Evolutionary conservation across 2,329 filamentous ascomycete species (phyloP), one percentile per base, ranked within the genome.

Genomic region (Polytolypa hystricis): DNA sequence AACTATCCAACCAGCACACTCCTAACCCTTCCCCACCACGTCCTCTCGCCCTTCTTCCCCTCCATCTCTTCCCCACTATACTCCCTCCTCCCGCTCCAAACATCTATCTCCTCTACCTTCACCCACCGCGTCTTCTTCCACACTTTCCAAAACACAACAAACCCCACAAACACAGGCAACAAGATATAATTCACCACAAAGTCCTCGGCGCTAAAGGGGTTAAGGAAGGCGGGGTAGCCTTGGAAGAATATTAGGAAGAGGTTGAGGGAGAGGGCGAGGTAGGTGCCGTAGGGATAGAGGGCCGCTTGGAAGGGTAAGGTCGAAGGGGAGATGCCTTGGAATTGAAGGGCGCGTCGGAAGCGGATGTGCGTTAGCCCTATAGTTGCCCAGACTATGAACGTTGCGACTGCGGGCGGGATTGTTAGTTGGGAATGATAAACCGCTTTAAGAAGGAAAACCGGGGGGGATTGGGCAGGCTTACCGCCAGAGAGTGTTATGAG

Each of bases 131-230:
- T 63, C 40, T 54, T 57, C 38, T 58, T 53, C 39, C 51, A 55
- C 7, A 69, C 40, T 43, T 72, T 73, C 49, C 67, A 73, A 0
- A 54, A 57, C 12, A 66, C 40, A 23, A 61, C 66, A 16, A 70
- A 61, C 2, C 67, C 38, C 1, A 56, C 54, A 39, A 73, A 73
- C 2, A 73, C 51, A 1, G 66, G 67, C 1, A 74, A 43, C 45
- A 74, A 58, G 36, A 73, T 68, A 45, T 74, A 75, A 41, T 68
- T 70, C 34, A 71, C 63, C 19, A 75, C 66, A 45, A 74, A 74
- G 6, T 57, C 60, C 1, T 64, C 64, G 0, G 63, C 58, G 20
- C 61, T 62, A 44, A 70, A 74, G 0, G 66, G 69, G 28, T 60
- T 60, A 35, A 74, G 43, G 35, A 64, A 69, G 2, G 67, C 69